A percentile compares a stretch with the other conserved stretches of the same genome.
Evolutionary conservation across 169 alveolate genomes (phyloP).

Genomic region (Nephromyces sp.): DNA sequence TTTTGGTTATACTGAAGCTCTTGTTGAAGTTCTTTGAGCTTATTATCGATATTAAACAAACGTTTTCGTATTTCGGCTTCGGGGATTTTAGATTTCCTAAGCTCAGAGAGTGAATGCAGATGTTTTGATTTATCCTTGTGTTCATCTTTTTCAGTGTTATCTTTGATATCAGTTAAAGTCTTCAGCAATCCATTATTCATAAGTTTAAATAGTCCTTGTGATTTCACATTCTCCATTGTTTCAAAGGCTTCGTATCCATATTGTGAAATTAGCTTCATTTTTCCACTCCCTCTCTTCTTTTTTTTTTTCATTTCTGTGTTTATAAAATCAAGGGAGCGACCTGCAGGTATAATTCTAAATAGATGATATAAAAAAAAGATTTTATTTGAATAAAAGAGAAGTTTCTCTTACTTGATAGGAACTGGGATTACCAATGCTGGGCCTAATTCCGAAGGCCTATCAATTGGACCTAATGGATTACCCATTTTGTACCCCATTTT

Average conservation of each 20-base stretch:
- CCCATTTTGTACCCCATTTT: neutral
- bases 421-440: neutral
- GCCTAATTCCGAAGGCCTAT: neutral
- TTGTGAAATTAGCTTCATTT: neutral
- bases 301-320: neutral
- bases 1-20: neutral
- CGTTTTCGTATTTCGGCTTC: neutral
- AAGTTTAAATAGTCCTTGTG: neutral
- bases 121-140: neutral
- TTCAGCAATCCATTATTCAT: neutral
- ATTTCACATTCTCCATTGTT: neutral
- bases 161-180: neutral
- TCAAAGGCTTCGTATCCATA: neutral
- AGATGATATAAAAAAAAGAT: neutral
- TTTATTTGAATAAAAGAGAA: neutral
- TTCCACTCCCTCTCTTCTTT: neutral
- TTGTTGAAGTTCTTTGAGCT: neutral
- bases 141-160: neutral
- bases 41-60: neutral
- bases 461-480: neutral
- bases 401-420: neutral
- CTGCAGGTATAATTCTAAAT: neutral
- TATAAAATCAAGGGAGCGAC: neutral
- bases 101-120: neutral
- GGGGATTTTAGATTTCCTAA: neutral